Base-by-base conservation (phyloP, 106 monocot genomes). In the Dioscorea alata region DNA sequence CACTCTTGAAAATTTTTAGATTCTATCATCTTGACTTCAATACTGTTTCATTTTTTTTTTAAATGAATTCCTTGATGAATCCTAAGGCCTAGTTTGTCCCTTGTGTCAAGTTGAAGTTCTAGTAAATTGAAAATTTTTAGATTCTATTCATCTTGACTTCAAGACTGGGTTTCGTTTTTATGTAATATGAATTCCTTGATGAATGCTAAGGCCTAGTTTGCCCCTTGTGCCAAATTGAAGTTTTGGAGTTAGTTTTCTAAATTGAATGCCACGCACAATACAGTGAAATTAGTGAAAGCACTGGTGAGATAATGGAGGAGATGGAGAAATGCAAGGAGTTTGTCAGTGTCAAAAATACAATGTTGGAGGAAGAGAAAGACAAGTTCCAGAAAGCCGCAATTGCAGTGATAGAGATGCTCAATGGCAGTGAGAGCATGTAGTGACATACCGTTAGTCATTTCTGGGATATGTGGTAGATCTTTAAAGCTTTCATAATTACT, bases 301-400 rank as follows among this genome's bases (percentile, higher is more conserved):
- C 73, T 51, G 33, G 17, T 23, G 88, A 82, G 57, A 85, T 88
- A 69, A 50, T 33, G 50, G 79, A 78, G 70, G 84, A 88, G 63
- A 76, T 88, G 54, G 79, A 88, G 67, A 81, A 79, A 49, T 84
- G 74, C 79, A 88, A 81, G 76, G 84, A 81, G 52, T 73, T 64
- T 35, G 82, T 57, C 34, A 63, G 23, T 17, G 76, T 35, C 9
- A 85, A 70, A 50, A 70, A 53, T 35, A 79, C 66, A 33, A 48
- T 76, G 7, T 19, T 88, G 54, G 79, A 84, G 20, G 82, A 79
- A 60, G 88, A 84, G 23, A 81, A 68, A 60, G 82, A 84, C 20
- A 71, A 79, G 21, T 69, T 82, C 70, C 78, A 88, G 70, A 88
- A 79, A 69, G 81, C 81, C 65, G 88, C 88, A 28, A 18, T 88